Conservation (phyloP, 345 rosid genomes). For the Salix purpurea region DNA sequence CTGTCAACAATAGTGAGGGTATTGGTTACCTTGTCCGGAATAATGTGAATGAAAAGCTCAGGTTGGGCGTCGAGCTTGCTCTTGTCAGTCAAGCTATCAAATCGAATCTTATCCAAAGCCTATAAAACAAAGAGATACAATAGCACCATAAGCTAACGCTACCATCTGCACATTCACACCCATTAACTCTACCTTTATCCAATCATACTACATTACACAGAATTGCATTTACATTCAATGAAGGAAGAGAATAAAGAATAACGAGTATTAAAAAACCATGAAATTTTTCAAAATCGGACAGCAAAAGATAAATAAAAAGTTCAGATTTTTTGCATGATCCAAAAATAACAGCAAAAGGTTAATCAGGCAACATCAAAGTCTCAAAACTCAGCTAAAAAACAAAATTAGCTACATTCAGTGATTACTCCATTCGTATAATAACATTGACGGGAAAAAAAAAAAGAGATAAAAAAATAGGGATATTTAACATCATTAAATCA, state of each 20-base stretch:
- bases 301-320: not conserved
- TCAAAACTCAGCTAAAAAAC: too few species aligned
- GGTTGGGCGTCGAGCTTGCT: slow-evolving; percentile 7
- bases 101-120: slow-evolving; percentile 7
- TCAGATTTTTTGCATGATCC: too few species aligned
- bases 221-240: not conserved
- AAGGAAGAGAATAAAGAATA: not conserved
- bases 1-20: not conserved
- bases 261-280: too few species aligned
- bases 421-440: too few species aligned
- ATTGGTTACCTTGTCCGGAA: not conserved
- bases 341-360: too few species aligned
- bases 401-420: too few species aligned
- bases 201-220: not conserved
- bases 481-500: not conserved
- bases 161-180: not conserved
- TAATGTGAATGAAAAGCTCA: not conserved
- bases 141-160: not conserved
- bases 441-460: too few species aligned
- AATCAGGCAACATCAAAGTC: too few species aligned
- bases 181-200: not conserved
- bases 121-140: not conserved
- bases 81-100: slow-evolving; percentile 8
- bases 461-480: not conserved
- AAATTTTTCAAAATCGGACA: not conserved